Evolutionary conservation across 768 basidiomycete species (phyloP), one percentile per base, ranked within the genome.

Genomic region (Boletus fagicola): DNA sequence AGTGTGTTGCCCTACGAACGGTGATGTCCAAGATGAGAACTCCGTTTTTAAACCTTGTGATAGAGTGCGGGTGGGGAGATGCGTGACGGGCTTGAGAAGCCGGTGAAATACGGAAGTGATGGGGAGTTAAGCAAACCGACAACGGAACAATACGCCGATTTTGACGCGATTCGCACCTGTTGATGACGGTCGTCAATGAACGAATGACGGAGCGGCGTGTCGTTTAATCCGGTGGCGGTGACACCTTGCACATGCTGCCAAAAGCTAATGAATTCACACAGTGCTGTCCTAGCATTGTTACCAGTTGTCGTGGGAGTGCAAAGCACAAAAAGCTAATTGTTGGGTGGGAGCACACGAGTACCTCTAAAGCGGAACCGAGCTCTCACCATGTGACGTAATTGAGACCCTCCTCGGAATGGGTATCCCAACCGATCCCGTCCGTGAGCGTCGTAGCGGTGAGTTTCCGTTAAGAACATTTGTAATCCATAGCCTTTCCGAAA

Each of bases 231-330:
- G 36, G 53, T 49, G 51, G 54, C 53, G 26, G 35, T 45, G 38
- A 10, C 18, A 9, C 5, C 22, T 8, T 26, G 11, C 50, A 49
- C 53, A 65, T 53, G 45, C 49, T 45, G 13, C n/a, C n/a, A 13
- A 42, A 45, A 42, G 42, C 40, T 20, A 28, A 47, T 26, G 15
- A 13, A 26, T 39, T 58, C 58, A 50, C 54, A 43, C 53, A 28
- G 13, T 13, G 10, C 16, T 46, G 28, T 47, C 13, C 35, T 4
- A 15, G 35, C 6, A 15, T 13, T 35, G 13, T 13, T 10, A 35
- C 35, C 2, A 12, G 28, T 28, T 16, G 49, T 13, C 24, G 28
- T 61, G 60, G 30, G 47, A 57, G 53, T 15, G 26, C 35, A 42
- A 18, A 15, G 11, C 11, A 38, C 28, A 28, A 24, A 39, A 15